Conservation (phyloP, 257 asterid species). For the Mentha longifolia region DNA sequence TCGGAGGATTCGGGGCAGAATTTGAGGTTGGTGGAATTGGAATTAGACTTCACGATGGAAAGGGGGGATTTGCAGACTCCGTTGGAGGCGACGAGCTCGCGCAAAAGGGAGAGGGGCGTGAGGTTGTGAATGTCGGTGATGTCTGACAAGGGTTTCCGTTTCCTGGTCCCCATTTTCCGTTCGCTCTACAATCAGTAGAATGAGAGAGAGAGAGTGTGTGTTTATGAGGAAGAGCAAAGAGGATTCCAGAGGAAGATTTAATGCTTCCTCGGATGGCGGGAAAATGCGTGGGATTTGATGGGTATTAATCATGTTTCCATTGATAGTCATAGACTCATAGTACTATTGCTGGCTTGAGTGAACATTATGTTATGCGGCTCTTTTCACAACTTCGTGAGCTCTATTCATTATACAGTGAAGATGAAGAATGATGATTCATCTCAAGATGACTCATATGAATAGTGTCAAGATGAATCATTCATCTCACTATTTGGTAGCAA, state of each 20-base stretch:
- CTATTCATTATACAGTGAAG: too few relatives aligned
- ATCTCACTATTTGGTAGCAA: too few relatives aligned
- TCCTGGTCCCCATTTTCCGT: slow-evolving; percentile 32
- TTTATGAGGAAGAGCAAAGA: neutral
- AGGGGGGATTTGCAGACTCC: slow-evolving; percentile 33
- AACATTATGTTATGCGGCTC: too few relatives aligned
- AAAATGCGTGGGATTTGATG: slow-evolving; percentile 25
- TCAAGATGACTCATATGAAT: too few relatives aligned
- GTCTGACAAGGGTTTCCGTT: slow-evolving; percentile 54
- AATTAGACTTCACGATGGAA: slow-evolving; percentile 41
- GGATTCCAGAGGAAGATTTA: slow-evolving; percentile 22
- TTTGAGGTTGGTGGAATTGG: slow-evolving; percentile 38
- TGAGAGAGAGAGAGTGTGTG: neutral
- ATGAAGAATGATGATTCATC: too few relatives aligned
- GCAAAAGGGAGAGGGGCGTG: slow-evolving; percentile 51
- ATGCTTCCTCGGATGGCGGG: slow-evolving; percentile 44
- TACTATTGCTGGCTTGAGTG: too few relatives aligned
- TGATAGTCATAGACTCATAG: too few relatives aligned
- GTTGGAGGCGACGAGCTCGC: slow-evolving; percentile 46
- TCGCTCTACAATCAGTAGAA: neutral
- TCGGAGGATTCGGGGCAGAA: slow-evolving; percentile 32
- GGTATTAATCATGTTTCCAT: too few relatives aligned
- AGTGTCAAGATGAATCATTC: too few relatives aligned
- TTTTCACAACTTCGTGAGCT: too few relatives aligned
- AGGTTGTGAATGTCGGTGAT: slow-evolving; percentile 46